Evolutionary conservation across 371 early-diverging fungal species (phyloP).

Genomic region (Mucor irregularis): DNA sequence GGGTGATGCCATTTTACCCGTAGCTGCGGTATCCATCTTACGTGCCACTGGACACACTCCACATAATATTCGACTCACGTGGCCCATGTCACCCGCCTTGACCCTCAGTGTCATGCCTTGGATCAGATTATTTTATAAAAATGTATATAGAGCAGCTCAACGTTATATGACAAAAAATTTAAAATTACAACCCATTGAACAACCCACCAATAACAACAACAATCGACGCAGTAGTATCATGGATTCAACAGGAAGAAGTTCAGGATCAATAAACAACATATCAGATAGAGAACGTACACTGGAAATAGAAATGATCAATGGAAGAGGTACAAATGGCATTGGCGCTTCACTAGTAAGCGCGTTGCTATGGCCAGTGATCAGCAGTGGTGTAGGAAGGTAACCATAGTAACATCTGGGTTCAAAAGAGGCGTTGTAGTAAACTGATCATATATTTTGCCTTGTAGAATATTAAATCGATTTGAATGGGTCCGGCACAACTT

Average conservation of each 20-base stretch:
- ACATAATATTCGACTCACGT: constrained; percentile 34
- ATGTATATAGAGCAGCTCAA: constrained; percentile 11
- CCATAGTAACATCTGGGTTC: too few species aligned
- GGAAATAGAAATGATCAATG: constrained; percentile 28
- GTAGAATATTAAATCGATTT: constrained; percentile 49
- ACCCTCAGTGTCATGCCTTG: constrained; percentile 60
- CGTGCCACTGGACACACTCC: constrained; percentile 21
- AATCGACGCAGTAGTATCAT: neutral
- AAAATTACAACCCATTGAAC: constrained; percentile 7
- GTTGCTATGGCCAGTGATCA: constrained; percentile 50
- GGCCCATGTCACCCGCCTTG: constrained; percentile 57
- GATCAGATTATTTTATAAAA: constrained; percentile 34
- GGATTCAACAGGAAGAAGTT: neutral
- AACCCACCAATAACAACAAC: neutral
- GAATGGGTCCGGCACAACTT: constrained; percentile 48
- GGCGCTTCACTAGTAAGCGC: constrained; percentile 56
- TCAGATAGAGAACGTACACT: constrained; percentile 24
- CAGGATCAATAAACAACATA: neutral
- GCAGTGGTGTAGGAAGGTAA: constrained; percentile 46
- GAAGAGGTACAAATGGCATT: constrained; percentile 31
- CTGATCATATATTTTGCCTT: too few species aligned
- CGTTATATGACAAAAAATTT: constrained; percentile 10
- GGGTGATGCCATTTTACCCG: constrained; percentile 40
- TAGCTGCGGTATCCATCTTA: constrained; percentile 32
- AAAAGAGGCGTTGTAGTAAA: too few species aligned